Evolutionary conservation across 257 asterid species (phyloP).

Genomic region (Buddleja alternifolia): DNA sequence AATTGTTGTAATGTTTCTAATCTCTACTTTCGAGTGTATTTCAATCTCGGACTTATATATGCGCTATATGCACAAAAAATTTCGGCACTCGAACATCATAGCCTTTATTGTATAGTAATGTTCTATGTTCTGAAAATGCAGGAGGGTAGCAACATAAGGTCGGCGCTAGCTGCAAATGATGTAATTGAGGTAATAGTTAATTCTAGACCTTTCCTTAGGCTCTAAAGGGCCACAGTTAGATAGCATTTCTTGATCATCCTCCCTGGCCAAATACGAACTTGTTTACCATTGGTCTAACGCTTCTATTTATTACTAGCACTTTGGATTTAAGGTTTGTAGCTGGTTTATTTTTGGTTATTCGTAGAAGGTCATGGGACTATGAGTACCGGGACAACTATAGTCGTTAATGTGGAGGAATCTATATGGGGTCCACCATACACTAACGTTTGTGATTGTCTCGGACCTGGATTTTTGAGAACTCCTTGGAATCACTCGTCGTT

Average conservation of each 20-base stretch:
- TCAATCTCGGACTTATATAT: neutral
- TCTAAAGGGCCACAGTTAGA: neutral
- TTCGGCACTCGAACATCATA: neutral
- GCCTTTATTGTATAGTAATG: neutral
- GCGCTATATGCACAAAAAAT: neutral
- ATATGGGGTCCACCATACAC: too few relatives aligned
- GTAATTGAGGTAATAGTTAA: conserved; percentile 72
- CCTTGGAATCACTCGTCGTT: neutral
- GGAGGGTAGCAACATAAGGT: conserved; percentile 80
- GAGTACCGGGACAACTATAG: too few relatives aligned
- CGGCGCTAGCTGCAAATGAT: conserved; percentile 73
- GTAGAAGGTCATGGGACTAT: too few relatives aligned
- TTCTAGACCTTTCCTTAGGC: conserved; percentile 8
- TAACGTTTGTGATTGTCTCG: too few relatives aligned
- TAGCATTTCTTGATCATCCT: neutral
- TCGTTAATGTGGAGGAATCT: too few relatives aligned
- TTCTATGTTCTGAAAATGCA: conserved; percentile 40
- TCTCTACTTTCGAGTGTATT: conserved; percentile 18
- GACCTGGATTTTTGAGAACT: too few relatives aligned
- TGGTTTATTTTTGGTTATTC: too few relatives aligned
- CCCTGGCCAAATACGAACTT: neutral
- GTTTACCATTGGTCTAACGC: too few relatives aligned
- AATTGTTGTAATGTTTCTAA: conserved; percentile 74
- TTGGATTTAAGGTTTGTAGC: too few relatives aligned
- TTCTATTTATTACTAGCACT: too few relatives aligned